These are phyloP conservation scores for Eutrema salsugineum DNA, from an alignment of 441 rosid genomes.

Conservation along the genomic window DNA sequence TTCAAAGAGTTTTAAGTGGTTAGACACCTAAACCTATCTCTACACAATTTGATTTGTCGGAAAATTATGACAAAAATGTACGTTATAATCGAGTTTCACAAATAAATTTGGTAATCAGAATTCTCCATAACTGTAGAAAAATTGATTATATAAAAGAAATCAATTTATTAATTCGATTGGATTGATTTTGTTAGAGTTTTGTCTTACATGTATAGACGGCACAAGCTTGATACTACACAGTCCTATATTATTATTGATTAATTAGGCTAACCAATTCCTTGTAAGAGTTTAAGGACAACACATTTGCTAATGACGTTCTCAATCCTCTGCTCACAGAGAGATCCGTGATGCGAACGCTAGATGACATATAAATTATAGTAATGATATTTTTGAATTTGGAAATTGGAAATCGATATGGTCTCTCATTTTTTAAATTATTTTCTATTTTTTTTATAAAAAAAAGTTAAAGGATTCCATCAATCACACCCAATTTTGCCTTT, in stretches of 20 bases:
- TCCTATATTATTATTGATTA: neutral
- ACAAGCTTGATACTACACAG: neutral
- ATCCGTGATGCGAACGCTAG: conserved; percentile 14
- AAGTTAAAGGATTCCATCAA: neutral
- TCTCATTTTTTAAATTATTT: neutral
- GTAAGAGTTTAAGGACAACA: neutral
- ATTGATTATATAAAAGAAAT: neutral
- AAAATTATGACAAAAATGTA: neutral
- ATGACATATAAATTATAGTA: neutral
- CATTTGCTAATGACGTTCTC: neutral
- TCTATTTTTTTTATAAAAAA: neutral
- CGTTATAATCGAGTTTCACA: neutral
- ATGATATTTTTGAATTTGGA: conserved; percentile 1
- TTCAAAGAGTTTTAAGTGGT: neutral
- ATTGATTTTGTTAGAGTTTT: neutral
- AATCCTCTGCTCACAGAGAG: neutral
- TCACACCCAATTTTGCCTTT: neutral
- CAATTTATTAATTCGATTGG: neutral
- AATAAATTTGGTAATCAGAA: neutral
- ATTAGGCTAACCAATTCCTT: neutral
- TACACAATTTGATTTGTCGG: neutral
- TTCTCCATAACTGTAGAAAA: neutral
- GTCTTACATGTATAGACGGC: neutral
- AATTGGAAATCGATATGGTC: neutral
- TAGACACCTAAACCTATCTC: neutral